Conservation (phyloP, 2,329 filamentous ascomycete genomes). For the Claviceps pusilla region DNA sequence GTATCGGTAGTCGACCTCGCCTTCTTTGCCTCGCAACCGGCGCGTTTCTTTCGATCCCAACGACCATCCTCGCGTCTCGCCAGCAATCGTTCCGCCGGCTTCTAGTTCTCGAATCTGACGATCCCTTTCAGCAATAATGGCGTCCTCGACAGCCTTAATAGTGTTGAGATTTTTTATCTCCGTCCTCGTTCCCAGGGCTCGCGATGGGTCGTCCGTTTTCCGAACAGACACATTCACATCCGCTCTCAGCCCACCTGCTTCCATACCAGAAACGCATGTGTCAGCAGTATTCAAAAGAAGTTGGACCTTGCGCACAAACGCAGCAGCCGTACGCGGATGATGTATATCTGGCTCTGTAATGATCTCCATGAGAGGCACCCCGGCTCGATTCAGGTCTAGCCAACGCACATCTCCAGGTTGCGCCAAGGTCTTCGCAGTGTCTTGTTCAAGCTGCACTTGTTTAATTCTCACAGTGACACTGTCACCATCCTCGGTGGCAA, state of each 20-base stretch:
- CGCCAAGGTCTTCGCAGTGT: slow-evolving; percentile 85
- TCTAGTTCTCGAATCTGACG: slow-evolving; percentile 73
- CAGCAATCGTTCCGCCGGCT: slow-evolving; percentile 55
- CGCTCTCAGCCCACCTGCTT: slow-evolving; percentile 74
- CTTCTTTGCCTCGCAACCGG: slow-evolving; percentile 78
- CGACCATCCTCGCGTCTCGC: slow-evolving; percentile 89
- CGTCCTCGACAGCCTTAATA: slow-evolving; percentile 89
- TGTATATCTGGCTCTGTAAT: slow-evolving; percentile 86
- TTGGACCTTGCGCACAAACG: slow-evolving; percentile 80
- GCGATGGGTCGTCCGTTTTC: slow-evolving; percentile 29
- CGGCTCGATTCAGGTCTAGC: slow-evolving; percentile 88
- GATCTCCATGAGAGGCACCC: slow-evolving; percentile 82
- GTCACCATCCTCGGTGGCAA: slow-evolving; percentile 57
- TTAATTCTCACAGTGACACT: slow-evolving; percentile 67
- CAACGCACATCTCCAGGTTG: slow-evolving; percentile 60
- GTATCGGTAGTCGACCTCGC: slow-evolving; percentile 93
- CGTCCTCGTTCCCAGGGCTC: slow-evolving; percentile 61
- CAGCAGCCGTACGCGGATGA: slow-evolving; percentile 71
- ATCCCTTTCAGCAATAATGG: slow-evolving; percentile 79
- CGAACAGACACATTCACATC: slow-evolving; percentile 92
- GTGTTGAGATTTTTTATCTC: slow-evolving; percentile 97
- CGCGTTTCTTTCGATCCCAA: slow-evolving; percentile 70
- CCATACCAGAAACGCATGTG: slow-evolving; percentile 83
- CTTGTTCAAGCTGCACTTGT: slow-evolving; percentile 93
- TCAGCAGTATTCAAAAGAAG: slow-evolving; percentile 63